phyloP scores from a whole-genome alignment of 140 eudicot genomes.

The Stevia rebaudiana region DNA sequence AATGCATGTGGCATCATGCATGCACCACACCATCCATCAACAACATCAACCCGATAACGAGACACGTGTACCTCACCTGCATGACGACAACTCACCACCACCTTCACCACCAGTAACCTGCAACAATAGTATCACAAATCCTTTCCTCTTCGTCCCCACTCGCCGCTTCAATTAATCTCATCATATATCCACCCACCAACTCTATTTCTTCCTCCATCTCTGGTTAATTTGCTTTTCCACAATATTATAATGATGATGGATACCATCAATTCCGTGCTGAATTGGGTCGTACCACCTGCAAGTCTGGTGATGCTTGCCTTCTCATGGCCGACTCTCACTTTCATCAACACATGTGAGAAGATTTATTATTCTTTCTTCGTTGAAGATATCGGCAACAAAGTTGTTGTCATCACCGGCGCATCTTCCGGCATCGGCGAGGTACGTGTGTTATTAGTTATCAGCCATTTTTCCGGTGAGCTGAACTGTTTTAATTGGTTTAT shows the following conservation, averaged over 20 bases:
- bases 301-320: constrained; percentile 74
- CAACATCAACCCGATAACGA: not conserved
- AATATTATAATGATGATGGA: constrained; percentile 42
- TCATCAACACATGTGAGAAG: constrained; percentile 66
- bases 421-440: constrained; percentile 98
- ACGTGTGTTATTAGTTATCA: too few species aligned
- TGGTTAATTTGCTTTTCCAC: too few species aligned
- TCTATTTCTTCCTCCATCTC: not conserved
- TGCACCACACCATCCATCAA: constrained; percentile 19
- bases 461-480: too few species aligned
- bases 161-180: constrained; percentile 5
- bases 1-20: not conserved
- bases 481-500: too few species aligned
- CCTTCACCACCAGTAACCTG: constrained; percentile 3
- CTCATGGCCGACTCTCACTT: constrained; percentile 83
- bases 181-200: not conserved
- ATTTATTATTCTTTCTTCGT: constrained; percentile 36
- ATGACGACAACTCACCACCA: constrained; percentile 18
- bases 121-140: constrained; percentile 6
- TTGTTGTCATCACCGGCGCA: constrained; percentile 88
- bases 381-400: constrained; percentile 52
- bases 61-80: constrained; percentile 25
- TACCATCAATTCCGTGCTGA: constrained; percentile 47
- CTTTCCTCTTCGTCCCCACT: not conserved
- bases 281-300: constrained; percentile 84